A percentile compares a stretch with the other conserved stretches of the same genome.
Conservation (phyloP, 768 basidiomycete species). For the Leccinum variicolor region DNA sequence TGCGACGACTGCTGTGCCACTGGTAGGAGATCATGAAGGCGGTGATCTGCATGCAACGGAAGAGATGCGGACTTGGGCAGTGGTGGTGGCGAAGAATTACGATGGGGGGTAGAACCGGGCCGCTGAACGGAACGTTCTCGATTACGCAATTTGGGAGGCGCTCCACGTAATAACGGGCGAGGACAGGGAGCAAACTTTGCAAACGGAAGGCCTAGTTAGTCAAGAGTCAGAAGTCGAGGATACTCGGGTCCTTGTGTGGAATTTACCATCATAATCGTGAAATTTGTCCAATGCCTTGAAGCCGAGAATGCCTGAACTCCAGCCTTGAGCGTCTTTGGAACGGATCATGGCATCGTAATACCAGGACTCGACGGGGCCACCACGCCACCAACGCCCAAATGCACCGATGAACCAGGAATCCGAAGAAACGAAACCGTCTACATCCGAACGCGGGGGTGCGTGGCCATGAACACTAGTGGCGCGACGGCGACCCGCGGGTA, state of each 20-base stretch:
- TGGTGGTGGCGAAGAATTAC: constrained; percentile 78
- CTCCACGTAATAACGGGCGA: constrained; percentile 40
- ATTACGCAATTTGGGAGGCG: constrained; percentile 56
- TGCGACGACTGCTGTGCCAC: constrained; percentile 23
- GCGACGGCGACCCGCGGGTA: constrained; percentile 55
- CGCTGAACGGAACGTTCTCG: constrained; percentile 52
- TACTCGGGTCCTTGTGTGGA: neutral
- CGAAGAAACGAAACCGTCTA: constrained; percentile 50
- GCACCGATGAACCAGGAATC: constrained; percentile 90
- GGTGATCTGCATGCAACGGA: constrained; percentile 62
- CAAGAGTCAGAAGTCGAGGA: constrained; percentile 7
- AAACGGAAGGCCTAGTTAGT: constrained; percentile 48
- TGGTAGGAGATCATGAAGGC: constrained; percentile 26
- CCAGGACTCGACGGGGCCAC: constrained; percentile 78
- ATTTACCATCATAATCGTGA: constrained; percentile 64
- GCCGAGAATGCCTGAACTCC: constrained; percentile 73
- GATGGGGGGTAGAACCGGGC: constrained; percentile 35
- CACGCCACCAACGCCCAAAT: constrained; percentile 91
- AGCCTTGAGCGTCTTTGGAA: constrained; percentile 67
- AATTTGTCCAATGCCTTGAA: constrained; percentile 71
- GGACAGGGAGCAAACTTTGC: constrained; percentile 46
- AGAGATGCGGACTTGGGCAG: constrained; percentile 79
- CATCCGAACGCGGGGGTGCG: constrained; percentile 28
- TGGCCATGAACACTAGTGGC: constrained; percentile 30
- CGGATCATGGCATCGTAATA: constrained; percentile 64